Percentiles rank a stretch among this genome's conserved stretches.
phyloP scores from a whole-genome alignment of 208 protist species.

The Balamuthia mandrillaris region DNA sequence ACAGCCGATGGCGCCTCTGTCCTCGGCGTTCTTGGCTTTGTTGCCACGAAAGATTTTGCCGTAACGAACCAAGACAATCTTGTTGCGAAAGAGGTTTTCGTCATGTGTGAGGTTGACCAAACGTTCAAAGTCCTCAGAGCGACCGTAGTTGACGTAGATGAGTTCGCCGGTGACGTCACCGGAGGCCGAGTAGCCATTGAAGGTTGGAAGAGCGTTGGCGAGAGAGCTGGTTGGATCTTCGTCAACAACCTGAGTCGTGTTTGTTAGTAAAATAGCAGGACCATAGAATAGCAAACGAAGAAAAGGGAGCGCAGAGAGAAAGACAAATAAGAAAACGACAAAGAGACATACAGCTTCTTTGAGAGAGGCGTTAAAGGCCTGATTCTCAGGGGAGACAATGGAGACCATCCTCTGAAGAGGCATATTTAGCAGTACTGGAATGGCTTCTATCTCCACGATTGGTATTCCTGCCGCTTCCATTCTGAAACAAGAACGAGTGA shows the following conservation, averaged over 20 bases:
- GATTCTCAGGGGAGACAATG: conserved; percentile 28
- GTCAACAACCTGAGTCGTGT: neutral
- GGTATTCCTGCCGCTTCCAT: neutral
- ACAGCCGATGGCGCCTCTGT: neutral
- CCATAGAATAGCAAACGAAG: neutral
- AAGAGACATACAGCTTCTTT: neutral
- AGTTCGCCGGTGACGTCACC: conserved; percentile 3
- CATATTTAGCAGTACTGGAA: conserved; percentile 21
- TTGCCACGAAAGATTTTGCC: conserved; percentile 16
- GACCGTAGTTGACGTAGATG: conserved; percentile 49
- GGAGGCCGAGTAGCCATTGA: conserved; percentile 20
- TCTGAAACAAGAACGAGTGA: too few species aligned
- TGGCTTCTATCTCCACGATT: neutral
- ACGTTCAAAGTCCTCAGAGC: conserved; percentile 26
- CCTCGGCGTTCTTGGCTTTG: conserved; percentile 25
- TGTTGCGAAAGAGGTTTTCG: neutral
- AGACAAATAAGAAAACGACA: neutral
- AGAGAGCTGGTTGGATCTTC: neutral
- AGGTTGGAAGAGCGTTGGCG: conserved; percentile 30
- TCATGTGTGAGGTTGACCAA: neutral
- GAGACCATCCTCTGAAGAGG: conserved; percentile 4
- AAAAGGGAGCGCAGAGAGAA: neutral
- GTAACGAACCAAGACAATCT: conserved; percentile 38
- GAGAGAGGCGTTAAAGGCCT: neutral
- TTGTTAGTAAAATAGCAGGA: neutral